A percentile compares a stretch with the other conserved stretches of the same genome.
phyloP scores from a whole-genome alignment of 2,329 filamentous ascomycete species.

The Hirsutella rhossiliensis region DNA sequence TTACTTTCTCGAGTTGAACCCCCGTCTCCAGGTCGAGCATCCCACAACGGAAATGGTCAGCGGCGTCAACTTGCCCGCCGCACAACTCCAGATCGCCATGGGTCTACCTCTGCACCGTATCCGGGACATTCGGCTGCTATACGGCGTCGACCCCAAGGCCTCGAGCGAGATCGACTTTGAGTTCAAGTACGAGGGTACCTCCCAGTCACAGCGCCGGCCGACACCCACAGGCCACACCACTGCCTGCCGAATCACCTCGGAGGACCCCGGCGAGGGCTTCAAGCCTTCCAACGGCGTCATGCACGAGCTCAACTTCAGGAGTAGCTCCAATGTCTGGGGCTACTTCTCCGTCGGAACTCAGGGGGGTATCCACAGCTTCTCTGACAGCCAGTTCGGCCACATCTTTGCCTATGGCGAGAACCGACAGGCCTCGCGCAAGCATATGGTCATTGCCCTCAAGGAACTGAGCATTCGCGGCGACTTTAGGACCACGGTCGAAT shows the following conservation, averaged over 20 bases:
- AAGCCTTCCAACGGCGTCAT: slow-evolving; percentile 98
- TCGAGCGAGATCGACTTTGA: slow-evolving; percentile 88
- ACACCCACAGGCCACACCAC: slow-evolving; percentile 95
- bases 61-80: slow-evolving; percentile 91
- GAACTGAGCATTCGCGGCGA: slow-evolving; percentile 99
- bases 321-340: slow-evolving; percentile 98
- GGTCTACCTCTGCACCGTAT: slow-evolving; percentile 92
- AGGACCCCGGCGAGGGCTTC: slow-evolving; percentile 97
- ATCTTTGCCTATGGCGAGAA: slow-evolving; percentile 99
- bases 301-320: slow-evolving; percentile 98
- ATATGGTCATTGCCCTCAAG: slow-evolving; percentile 98
- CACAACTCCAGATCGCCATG: slow-evolving; percentile 98
- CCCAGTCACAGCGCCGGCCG: slow-evolving; percentile 75
- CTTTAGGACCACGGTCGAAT: slow-evolving; percentile 96
- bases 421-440: slow-evolving; percentile 87
- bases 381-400: slow-evolving; percentile 96
- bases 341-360: slow-evolving; percentile 98
- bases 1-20: slow-evolving; percentile 98
- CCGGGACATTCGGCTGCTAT: slow-evolving; percentile 88
- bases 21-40: slow-evolving; percentile 98
- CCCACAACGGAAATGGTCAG: slow-evolving; percentile 99
- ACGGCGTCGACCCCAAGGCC: slow-evolving; percentile 86
- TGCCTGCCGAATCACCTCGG: slow-evolving; percentile 96
- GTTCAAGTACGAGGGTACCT: slow-evolving; percentile 77
- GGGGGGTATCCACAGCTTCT: slow-evolving; percentile 98